Percentiles rank a stretch among this genome's conserved stretches.
phyloP scores from a whole-genome alignment of 2,329 filamentous ascomycete species.

The Pseudogymnoascus sp. region DNA sequence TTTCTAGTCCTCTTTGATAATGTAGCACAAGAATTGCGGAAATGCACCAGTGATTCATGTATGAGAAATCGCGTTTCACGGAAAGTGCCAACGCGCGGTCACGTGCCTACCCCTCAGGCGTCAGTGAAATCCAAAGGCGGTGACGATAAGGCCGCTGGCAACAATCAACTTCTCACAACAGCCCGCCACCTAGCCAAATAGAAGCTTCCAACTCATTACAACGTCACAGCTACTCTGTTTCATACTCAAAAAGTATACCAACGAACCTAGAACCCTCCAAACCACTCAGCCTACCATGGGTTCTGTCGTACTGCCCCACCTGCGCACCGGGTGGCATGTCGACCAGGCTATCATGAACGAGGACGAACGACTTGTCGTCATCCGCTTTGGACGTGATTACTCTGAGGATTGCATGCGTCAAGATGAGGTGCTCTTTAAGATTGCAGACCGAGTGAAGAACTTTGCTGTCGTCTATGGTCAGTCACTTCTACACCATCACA shows the following conservation, averaged over 20 bases:
- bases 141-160: neutral
- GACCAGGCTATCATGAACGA: conserved; percentile 88
- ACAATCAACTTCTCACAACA: neutral
- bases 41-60: neutral
- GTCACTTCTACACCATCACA: neutral
- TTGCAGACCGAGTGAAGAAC: conserved; percentile 89
- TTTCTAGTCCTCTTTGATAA: neutral
- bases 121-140: neutral
- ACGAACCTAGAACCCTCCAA: neutral
- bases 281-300: conserved; percentile 37
- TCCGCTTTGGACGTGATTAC: conserved; percentile 84
- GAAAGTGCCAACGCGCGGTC: neutral
- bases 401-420: conserved; percentile 74
- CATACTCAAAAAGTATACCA: neutral
- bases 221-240: neutral
- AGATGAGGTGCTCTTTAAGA: conserved; percentile 90
- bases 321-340: conserved; percentile 92
- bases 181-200: neutral
- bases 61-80: neutral
- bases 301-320: conserved; percentile 85
- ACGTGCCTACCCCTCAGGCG: neutral
- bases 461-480: conserved; percentile 75
- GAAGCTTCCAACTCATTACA: neutral
- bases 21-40: neutral
- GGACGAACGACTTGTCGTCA: conserved; percentile 87